phyloP scores from a whole-genome alignment of 805 yeast genomes.

The Ogataea neopini region DNA sequence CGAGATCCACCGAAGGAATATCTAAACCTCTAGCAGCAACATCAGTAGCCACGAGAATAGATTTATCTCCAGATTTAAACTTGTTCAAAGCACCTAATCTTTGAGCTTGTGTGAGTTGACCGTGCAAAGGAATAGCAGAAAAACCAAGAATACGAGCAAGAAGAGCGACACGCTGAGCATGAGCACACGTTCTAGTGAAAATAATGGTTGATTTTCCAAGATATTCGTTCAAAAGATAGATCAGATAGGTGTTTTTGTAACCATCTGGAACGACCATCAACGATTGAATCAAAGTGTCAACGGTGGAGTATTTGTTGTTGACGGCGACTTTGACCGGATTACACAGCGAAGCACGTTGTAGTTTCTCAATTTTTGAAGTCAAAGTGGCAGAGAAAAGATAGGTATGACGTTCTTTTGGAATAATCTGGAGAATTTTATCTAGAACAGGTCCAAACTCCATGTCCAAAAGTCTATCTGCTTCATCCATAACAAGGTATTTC shows the following conservation, averaged over 20 bases:
- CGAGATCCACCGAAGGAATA: slow-evolving; percentile 89
- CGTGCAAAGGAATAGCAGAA: slow-evolving; percentile 90
- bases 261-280: slow-evolving; percentile 92
- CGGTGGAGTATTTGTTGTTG: slow-evolving; percentile 85
- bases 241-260: slow-evolving; percentile 82
- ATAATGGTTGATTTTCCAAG: slow-evolving; percentile 85
- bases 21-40: slow-evolving; percentile 98
- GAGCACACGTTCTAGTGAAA: slow-evolving; percentile 93
- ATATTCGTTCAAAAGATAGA: slow-evolving; percentile 79
- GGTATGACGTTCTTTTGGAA: slow-evolving; percentile 83
- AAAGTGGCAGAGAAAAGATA: slow-evolving; percentile 95
- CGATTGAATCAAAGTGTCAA: slow-evolving; percentile 87
- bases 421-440: slow-evolving; percentile 78
- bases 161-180: slow-evolving; percentile 86
- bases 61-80: slow-evolving; percentile 70
- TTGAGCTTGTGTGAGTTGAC: slow-evolving; percentile 84
- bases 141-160: slow-evolving; percentile 81
- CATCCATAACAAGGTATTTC: slow-evolving; percentile 89
- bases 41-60: slow-evolving; percentile 77
- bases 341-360: slow-evolving; percentile 87
- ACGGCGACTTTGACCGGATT: slow-evolving; percentile 93
- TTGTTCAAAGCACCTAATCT: slow-evolving; percentile 80
- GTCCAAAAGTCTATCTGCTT: slow-evolving; percentile 93
- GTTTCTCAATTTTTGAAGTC: slow-evolving; percentile 91
- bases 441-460: slow-evolving; percentile 96